Evolutionary conservation across 331 rosid genomes (phyloP), one percentile per base, ranked within the genome.

Genomic region (Rosa hybrid): DNA sequence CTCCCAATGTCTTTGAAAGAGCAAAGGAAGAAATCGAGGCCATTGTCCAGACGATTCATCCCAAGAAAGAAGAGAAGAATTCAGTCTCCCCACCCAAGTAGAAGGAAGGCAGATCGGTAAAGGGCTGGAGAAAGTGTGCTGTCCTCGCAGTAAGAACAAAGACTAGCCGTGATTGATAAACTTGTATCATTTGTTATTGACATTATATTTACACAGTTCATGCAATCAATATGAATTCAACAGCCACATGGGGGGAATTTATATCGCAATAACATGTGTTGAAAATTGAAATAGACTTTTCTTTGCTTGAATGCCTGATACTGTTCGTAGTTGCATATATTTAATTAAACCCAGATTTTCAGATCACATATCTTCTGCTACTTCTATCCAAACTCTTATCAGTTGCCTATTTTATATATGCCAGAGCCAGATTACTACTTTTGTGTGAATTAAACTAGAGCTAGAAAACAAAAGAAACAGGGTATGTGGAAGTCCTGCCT

Each of bases 11-110:
- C 45, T 85, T 77, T 68, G 88, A 86, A 81, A 89, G 97, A 83
- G 92, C 89, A 48, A 90, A 89, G 78, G 97, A 92, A 82, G 97
- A 92, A 86, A 76, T 92, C 0, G 90, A 90, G 87, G 97, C 97
- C 12, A 83, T 90, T 73, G 50, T 86, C 17, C 80, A 89, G 88
- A 77, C 89, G 25, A 81, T 92, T 34, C 90, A 82, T 83, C 86
- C 89, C 7, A 88, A 88, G 87, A 88, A 85, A 85, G 85, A 84
- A 30, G 77, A 14, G 82, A 77, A 78, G 34, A 27, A 30, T 30
- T 30, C 34, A 30, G 34, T 30, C 34, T 30, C 34, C 34, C 34
- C 34, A 30, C 34, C 34, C 34, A 30, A 30, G 34, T 30, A 30
- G 34, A 30, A 30, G 34, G 34, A 30, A 30, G 34, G 34, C 34